phyloP scores from a whole-genome alignment of 805 yeast species.

The Kodamaea kaohsiungensis region DNA sequence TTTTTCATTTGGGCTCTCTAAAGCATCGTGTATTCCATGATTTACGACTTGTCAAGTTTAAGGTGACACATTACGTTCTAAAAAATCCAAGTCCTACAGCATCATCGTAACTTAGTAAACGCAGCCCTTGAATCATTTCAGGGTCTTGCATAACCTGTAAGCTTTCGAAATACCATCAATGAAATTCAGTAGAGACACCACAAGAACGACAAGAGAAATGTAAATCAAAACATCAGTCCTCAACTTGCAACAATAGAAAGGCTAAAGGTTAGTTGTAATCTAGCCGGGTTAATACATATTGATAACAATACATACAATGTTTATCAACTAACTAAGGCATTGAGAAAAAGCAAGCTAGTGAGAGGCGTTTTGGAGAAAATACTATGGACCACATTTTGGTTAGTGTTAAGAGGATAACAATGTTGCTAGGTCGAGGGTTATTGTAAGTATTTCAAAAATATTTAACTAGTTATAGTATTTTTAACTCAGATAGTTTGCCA shows the following conservation, averaged over 20 bases:
- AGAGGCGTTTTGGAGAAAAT: neutral
- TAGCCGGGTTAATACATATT: neutral
- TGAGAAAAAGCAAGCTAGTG: neutral
- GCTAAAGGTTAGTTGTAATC: neutral
- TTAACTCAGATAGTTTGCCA: neutral
- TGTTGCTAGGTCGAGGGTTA: neutral
- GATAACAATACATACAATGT: neutral
- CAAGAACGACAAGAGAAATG: too few species aligned
- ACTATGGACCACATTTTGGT: neutral
- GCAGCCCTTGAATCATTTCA: neutral
- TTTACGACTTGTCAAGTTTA: neutral
- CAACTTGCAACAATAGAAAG: neutral
- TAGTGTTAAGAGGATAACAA: neutral
- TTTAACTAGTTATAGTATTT: neutral
- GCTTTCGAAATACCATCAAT: neutral
- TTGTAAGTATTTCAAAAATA: neutral
- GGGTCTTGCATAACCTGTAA: neutral
- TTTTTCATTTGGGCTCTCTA: too few species aligned
- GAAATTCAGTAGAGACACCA: neutral
- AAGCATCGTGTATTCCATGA: neutral
- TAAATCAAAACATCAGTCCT: neutral
- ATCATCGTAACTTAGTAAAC: neutral
- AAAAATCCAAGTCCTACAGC: neutral
- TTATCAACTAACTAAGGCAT: too few species aligned
- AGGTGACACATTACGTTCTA: neutral